Evolutionary conservation across 2,329 filamentous ascomycete species (phyloP), one percentile per base, ranked within the genome.

Genomic region (Phyllosticta paracitricarpa): DNA sequence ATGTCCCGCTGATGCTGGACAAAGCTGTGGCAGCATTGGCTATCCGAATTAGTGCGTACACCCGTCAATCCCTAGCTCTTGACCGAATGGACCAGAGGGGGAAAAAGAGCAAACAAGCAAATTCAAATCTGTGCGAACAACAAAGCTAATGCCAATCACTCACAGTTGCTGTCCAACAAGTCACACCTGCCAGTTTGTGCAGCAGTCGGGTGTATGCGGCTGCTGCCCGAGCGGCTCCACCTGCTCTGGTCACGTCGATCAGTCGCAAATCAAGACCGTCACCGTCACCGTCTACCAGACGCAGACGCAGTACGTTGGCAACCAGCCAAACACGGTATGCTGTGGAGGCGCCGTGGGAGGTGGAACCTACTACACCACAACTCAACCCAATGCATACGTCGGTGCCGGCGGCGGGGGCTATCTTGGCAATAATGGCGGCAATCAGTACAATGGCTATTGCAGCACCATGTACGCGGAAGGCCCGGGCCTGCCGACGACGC

Each of bases 21-120:
- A 74, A 60, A 76, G 73, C 65, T 80, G 78, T 65, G 72, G 70
- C 54, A 72, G 68, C 30, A 76, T 79, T 56, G 67, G 71, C 35
- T 70, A 75, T 53, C 70, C 75, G 6, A 73, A 74, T 59, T 80
- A 75, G 78, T 79, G 65, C 62, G 25, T 55, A 5, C 4, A 40
- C 6, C 10, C 19, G 14, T 4, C 2, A 25, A 25, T 30, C 7
- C 12, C 35, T 17, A n/a, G 19, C 25, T 53, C 14, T 58, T 17
- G 40, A 26, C 48, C 7, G n/a, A 8, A 8, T 58, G 51, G 1
- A 6, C 19, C 12, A 53, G 10, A 9, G 9, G 51, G n/a, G 22
- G 12, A 10, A 6, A 54, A 22, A 35, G 10, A 17, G 33, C 3
- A 6, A n/a, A 4, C 3, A 17, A 48, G n/a, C 6, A 48, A 6